Evolutionary conservation across 352 stramenopile genomes (phyloP), one percentile per base, ranked within the genome.

Genomic region (Thraustochytrium sp.): DNA sequence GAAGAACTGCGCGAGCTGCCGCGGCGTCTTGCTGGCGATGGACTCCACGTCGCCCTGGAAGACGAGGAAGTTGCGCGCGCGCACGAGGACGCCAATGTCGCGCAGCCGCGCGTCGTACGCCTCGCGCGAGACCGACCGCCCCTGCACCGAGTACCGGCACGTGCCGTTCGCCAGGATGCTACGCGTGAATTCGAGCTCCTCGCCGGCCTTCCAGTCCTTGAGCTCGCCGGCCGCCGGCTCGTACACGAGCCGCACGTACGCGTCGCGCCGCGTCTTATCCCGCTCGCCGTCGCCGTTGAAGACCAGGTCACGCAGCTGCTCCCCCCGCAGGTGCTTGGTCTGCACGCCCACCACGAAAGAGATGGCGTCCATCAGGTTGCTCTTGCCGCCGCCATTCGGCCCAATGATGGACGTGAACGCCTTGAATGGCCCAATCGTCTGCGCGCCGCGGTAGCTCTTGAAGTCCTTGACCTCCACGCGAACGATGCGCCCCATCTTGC

Each of bases 11-110:
- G 97, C 98, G 23, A 99, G 88, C 85, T 99, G 93, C 16, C 94
- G 91, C 0, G 96, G 95, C 72, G 90, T 96, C 86, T 98, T 99
- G 51, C 93, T 95, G 0, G 97, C 96, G 76, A 99, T 96, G 36
- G 90, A 95, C 87, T 99, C 96, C 34, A 99, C 96, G 87, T 99
- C 97, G 48, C 97, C 97, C 73, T 99, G 97, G 88, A 99, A 99
- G 4, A 99, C 96, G 8, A 99, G 86, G 85, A 99, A 99, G 88
- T 99, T 99, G n/a, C 97, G 90, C 8, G 96, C 96, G 86, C 99
- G 99, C 44, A 99, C 92, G 34, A 99, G 88, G 34, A 99, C 96
- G 3, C 96, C 96, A 85, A 99, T 98, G 38, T 94, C 89, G 51
- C 95, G 93, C 3, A 99, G 90, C 63, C 92, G 90, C 9, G 88